Conservation (phyloP, 768 basidiomycete species). For the Pholiota molesta region DNA sequence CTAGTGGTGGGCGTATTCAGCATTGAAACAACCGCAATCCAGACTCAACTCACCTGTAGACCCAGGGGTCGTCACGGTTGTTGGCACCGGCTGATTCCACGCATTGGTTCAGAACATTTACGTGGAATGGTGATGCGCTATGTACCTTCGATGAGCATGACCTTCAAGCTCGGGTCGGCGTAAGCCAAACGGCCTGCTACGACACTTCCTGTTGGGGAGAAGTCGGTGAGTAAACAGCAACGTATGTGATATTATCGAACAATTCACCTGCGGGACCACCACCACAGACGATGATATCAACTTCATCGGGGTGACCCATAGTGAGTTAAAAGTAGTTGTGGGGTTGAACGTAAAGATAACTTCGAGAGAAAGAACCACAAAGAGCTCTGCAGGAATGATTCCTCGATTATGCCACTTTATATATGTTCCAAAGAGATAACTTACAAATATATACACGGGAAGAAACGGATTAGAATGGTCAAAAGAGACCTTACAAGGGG, state of each 20-base stretch:
- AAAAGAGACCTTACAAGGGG: constrained; percentile 12
- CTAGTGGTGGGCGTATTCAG: background rate
- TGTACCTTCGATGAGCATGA: constrained; percentile 74
- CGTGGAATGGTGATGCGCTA: background rate
- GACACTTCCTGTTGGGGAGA: constrained; percentile 51
- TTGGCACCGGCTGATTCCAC: constrained; percentile 57
- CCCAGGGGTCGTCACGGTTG: constrained; percentile 77
- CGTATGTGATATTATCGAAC: background rate
- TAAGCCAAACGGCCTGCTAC: constrained; percentile 71
- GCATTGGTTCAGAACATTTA: background rate
- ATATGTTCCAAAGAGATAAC: constrained; percentile 12
- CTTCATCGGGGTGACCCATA: constrained; percentile 67
- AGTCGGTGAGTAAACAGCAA: background rate
- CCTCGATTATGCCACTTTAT: constrained; percentile 10
- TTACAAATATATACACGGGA: constrained; percentile 20
- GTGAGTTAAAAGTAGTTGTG: constrained; percentile 4
- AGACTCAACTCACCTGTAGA: constrained; percentile 47
- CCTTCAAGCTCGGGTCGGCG: constrained; percentile 72
- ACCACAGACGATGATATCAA: constrained; percentile 71
- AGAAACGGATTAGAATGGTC: constrained; percentile 13
- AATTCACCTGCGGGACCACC: constrained; percentile 63
- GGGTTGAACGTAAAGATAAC: constrained; percentile 5
- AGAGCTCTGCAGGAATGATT: constrained; percentile 12
- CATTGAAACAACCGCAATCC: background rate
- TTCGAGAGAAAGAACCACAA: constrained; percentile 4